Base-by-base conservation (phyloP, 1,284 basidiomycete genomes). In the Cryptococcus sp. region DNA sequence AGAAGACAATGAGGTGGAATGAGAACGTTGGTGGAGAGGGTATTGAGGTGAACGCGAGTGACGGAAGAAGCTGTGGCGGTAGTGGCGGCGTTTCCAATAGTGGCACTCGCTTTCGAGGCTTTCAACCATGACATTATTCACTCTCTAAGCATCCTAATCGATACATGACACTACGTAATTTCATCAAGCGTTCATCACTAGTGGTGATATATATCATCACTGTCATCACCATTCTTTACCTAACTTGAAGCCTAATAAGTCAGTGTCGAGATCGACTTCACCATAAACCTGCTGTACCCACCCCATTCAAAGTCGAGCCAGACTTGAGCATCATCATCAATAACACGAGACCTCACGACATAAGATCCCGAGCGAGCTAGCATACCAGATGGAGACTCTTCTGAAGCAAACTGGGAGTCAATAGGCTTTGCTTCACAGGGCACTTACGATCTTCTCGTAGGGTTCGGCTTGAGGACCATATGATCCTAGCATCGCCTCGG, bases 301-400 rank as follows among this genome's bases (percentile, higher is more conserved):
- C 71, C 64, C 77, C 77, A 78, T 63, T 77, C 75, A 55, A 77
- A 74, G 60, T 78, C 74, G 43, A 77, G 65, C 74, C 75, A 76
- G 51, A 73, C 65, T 46, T 67, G 66, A 15, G 62, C 62, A 65
- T 82, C 82, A 56, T 82, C 81, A 63, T 83, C 81, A 15, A 80
- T 72, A 44, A 83, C 76, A 30, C 80, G 72, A 36, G 77, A 79
- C 41, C 79, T 72, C 32, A 81, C 81, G 42, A 63, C 65, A 70
- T 83, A 81, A 5, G 73, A 72, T 10, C 81, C 81, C 0, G 73
- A 71, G 45, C 82, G 75, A 3, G 81, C 82, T 45, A 83, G 71
- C 81, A 83, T 80, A n/a, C 81, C 81, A 2, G 74, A 73, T 1
- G 79, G 79, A n/a, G 74, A 73, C 56, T 78, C 76, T 55, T 79